Evolutionary conservation across 129 eudicot genomes (phyloP), one percentile per base, ranked within the genome.

Genomic region (sunflower (Helianthus annuus)): DNA sequence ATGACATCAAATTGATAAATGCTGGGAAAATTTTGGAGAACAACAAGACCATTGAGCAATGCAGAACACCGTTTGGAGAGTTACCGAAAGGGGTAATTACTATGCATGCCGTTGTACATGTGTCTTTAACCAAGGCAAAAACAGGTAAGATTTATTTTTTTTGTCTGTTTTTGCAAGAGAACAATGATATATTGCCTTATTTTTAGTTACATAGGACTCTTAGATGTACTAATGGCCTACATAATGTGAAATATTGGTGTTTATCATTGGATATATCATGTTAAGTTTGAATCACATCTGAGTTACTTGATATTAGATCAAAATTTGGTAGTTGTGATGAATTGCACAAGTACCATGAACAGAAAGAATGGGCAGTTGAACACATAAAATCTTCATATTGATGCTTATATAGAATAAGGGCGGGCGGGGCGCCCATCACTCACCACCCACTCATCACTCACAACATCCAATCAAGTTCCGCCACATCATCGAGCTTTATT

Each of bases 81-180:
- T 91, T 89, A 70, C 92, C 92, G 13, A 86, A 84, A 44, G 98
- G 89, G 64, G 90, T 87, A 64, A 89, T 92, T 64, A 89, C 96
- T 13, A 92, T 92, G 98, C 98, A 92, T 81, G 98, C 96, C 76
- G 96, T 92, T 70, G 91, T 92, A 68, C 98, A 92, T 77, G 91
- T 89, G 77, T 87, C 98, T 48, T 56, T 89, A 82, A 88, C 89
- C 63, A 93, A 89, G 83, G 85, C 86, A 13, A 93, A 89, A 76
- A 81, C 96, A 87, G 98, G 98, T 92, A 58, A 58, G 24, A 17
- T 10, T 66, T 4, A n/a, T n/a, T 10, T 1, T 45, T 10, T 2
- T 53, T 19, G 22, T 15, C 39, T 49, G 4, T 24, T 3, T n/a
- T 22, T 48, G 46, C 32, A 22, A 68, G 59, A 48, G 7, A 48